Conservation (phyloP, 2,329 filamentous ascomycete species). For the Thermothelomyces thermophilus region DNA sequence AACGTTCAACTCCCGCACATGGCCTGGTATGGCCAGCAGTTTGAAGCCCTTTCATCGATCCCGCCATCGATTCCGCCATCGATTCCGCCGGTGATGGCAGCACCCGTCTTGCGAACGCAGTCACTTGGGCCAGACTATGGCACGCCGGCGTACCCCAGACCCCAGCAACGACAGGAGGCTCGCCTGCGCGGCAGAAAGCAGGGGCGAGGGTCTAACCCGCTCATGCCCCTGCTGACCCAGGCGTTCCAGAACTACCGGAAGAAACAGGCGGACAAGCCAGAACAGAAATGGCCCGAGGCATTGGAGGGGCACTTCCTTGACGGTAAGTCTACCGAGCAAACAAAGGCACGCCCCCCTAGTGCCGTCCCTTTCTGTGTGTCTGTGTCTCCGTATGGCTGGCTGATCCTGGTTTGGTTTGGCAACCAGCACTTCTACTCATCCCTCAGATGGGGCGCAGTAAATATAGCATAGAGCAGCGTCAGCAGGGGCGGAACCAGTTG, state of each 20-base stretch:
- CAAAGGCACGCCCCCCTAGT: not conserved
- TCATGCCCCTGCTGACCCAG: constrained; percentile 47
- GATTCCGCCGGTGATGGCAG: constrained; percentile 39
- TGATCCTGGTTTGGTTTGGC: constrained; percentile 1
- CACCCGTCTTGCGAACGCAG: constrained; percentile 45
- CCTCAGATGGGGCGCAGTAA: constrained; percentile 61
- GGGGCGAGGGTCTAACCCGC: constrained; percentile 43
- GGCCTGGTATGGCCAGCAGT: constrained; percentile 30
- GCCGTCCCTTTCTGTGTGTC: too few relatives aligned
- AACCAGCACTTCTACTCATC: constrained; percentile 55
- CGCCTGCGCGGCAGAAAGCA: constrained; percentile 27
- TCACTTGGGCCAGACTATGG: constrained; percentile 45
- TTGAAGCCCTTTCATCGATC: constrained; percentile 37
- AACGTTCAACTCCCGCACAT: constrained; percentile 42
- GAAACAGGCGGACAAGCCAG: constrained; percentile 56
- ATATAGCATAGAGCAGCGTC: constrained; percentile 57
- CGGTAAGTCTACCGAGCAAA: constrained; percentile 39
- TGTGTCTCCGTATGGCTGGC: constrained; percentile 7
- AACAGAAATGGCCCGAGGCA: constrained; percentile 55
- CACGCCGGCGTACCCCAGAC: constrained; percentile 22
- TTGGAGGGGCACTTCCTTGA: constrained; percentile 62
- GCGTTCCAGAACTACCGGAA: constrained; percentile 61
- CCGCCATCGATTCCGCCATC: constrained; percentile 34
- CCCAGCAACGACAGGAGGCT: constrained; percentile 28
- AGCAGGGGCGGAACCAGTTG: constrained; percentile 63